Percentiles rank a stretch among this genome's conserved stretches.
Conservation (phyloP, 495 filamentous ascomycete genomes). For the Penicilliopsis zonata region DNA sequence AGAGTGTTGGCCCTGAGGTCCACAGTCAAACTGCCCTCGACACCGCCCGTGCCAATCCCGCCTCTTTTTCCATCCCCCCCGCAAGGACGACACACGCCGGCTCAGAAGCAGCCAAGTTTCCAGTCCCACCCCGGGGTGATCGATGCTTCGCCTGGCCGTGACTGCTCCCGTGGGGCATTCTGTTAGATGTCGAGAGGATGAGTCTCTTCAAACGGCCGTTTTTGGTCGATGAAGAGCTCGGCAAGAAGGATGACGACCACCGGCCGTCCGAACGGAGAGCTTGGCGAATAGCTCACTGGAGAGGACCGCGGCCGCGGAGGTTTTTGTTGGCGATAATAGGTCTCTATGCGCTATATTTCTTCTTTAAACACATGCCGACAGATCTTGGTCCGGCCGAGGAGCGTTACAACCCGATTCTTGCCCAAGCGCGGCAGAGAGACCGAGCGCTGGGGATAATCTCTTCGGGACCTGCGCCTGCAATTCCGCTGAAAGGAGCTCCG, state of each 20-base stretch:
- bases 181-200: slow-evolving; percentile 20
- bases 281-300: slow-evolving; percentile 17
- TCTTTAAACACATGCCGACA: slow-evolving; percentile 43
- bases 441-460: slow-evolving; percentile 1
- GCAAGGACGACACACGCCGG: too few relatives aligned
- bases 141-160: slow-evolving; percentile 5
- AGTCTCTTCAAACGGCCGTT: slow-evolving; percentile 31
- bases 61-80: too few relatives aligned
- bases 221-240: slow-evolving; percentile 52
- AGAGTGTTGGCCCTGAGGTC: too few relatives aligned
- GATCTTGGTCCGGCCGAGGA: slow-evolving; percentile 21
- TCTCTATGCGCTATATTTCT: slow-evolving; percentile 34
- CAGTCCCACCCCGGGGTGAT: background rate
- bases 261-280: slow-evolving; percentile 18
- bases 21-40: too few relatives aligned
- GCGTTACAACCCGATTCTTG: slow-evolving; percentile 15
- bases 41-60: too few relatives aligned
- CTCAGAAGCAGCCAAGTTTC: too few relatives aligned
- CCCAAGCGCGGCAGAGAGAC: slow-evolving; percentile 12
- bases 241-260: slow-evolving; percentile 57
- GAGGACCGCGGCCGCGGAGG: slow-evolving; percentile 29
- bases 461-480: slow-evolving; percentile 3
- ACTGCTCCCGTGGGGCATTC: slow-evolving; percentile 10
- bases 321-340: slow-evolving; percentile 27
- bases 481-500: slow-evolving; percentile 5